Evolutionary conservation across 2,329 filamentous ascomycete species (phyloP), one percentile per base, ranked within the genome.

Genomic region (Venturia carpophila): DNA sequence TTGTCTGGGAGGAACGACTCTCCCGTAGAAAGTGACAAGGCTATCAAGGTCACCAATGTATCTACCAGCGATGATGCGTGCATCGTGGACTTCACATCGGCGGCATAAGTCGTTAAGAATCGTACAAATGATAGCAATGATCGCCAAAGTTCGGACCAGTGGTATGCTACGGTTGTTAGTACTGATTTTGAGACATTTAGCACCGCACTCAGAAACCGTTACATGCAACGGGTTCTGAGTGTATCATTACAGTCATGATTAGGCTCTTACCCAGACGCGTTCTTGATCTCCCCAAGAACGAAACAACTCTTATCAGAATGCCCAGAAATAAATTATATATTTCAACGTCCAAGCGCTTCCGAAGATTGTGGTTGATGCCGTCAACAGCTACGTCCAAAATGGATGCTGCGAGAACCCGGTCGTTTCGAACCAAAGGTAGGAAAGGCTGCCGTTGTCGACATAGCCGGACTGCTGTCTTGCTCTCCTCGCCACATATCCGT

Each of bases 121-220:
- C 91, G 89, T 68, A 96, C 86, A 27, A 99, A 87, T 5, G 91
- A 89, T 13, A 97, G 83, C 3, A 99, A 81, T 1, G 90, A 90
- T 62, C 92, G 87, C 86, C 96, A 99, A 37, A 99, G 84, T 71
- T 97, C 92, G 0, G 91, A 87, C 94, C 94, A 99, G 77, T 99
- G 94, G 74, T 97, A 97, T 19, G 82, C 67, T 71, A 45, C 19
- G 11, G 62, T 55, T 37, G 56, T 60, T 64, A 42, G 47, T 37
- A 58, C 11, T 15, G 13, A 15, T 52, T 27, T 52, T 52, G 47
- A 52, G 47, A 27, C 47, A 27, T 27, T 52, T 52, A 52, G 47
- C 47, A 52, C 11, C 47, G 47, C 10, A 27, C 9, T 52, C 11
- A 27, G 47, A 24, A 52, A 24, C 21, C 10, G 13, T 21, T 19